Base-by-base conservation (phyloP, 495 filamentous ascomycete species). In the Poronia punctata region DNA sequence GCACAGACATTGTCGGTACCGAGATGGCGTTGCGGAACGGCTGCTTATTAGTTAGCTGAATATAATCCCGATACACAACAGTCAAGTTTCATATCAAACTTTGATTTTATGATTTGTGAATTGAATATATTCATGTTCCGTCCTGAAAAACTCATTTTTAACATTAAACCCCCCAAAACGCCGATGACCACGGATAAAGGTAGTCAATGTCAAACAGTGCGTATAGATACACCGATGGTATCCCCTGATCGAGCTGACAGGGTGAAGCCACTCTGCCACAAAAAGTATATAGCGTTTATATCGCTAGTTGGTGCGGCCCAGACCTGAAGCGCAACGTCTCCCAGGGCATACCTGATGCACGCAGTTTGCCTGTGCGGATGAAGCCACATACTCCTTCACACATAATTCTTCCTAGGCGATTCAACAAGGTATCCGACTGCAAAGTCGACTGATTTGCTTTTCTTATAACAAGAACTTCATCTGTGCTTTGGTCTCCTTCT, bases 401-500 rank as follows among this genome's bases (percentile, higher is more conserved):
- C 17, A 37, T 27, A 21, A 11, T 12, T 33, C 10, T 22, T 7
- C 22, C 2, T 6, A 17, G 5, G 27, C 34, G 22, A 35, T 7
- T 23, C 25, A 5, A n/a, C 24, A 23, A 38, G 15, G 30, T n/a
- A 38, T 26, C 24, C 42, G n/a, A 30, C 8, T n/a, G 28, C 12
- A 11, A 30, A n/a, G n/a, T n/a, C n/a, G n/a, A n/a, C n/a, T n/a
- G n/a, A n/a, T n/a, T n/a, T n/a, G n/a, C n/a, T n/a, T n/a, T 23
- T 23, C 28, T 42, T 35, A 43, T 38, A 50, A 45, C 15, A 48
- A 21, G 27, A 52, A 37, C 50, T 52, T 56, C 39, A 57, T 45
- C 40, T 62, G 57, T 20, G 35, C 37, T 52, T 64, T 67, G 44
- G 54, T 62, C 66, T 86, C 81, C 70, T 87, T 84, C 67, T 86